Base-by-base conservation (phyloP, 2,329 filamentous ascomycete genomes). In the Epichloe brachyelytri region DNA sequence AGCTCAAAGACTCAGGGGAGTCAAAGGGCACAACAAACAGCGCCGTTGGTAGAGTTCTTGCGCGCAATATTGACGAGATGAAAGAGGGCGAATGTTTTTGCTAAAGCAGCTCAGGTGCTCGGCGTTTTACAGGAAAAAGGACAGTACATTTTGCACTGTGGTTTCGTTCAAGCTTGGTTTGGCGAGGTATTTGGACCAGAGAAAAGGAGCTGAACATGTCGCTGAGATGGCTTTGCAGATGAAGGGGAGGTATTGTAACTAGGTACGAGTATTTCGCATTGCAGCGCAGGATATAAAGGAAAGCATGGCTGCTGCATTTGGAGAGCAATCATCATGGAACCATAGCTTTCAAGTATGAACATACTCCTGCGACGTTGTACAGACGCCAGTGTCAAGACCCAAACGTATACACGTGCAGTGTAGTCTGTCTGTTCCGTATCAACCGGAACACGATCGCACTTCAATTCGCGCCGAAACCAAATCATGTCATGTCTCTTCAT, bases 91-190 rank as follows among this genome's bases (percentile, higher is more conserved):
- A 30, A 20, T 33, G n/a, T 40, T 15, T 38, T 22, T 49, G 48
- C 39, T 15, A 15, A 39, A 37, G 48, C 20, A 50, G 51, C 46
- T 46, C 30, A 41, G 51, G 47, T 49, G 51, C 51, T 49, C 19
- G 51, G 51, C 51, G 51, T 52, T 52, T 49, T 37, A 39, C 12
- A 48, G 26, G 43, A 52, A 7, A 43, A 43, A 19, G 37, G 40
- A 20, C 33, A 12, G 26, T 45, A 11, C 12, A 36, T 34, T 51
- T 30, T 46, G 36, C 22, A 46, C 39, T 40, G 26, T 17, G 46
- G 26, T 46, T 38, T 17, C 38, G 26, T 10, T 15, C 34, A 19
- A 20, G 26, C 47, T 34, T 45, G 30, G 7, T 22, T 19, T 40
- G 22, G 11, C 4, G 11, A 37, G 20, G 20, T 30, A 37, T 45